Percentiles rank a stretch among this genome's conserved stretches.
phyloP scores from a whole-genome alignment of 495 filamentous ascomycete species.

The Aspergillus bertholletiae region DNA sequence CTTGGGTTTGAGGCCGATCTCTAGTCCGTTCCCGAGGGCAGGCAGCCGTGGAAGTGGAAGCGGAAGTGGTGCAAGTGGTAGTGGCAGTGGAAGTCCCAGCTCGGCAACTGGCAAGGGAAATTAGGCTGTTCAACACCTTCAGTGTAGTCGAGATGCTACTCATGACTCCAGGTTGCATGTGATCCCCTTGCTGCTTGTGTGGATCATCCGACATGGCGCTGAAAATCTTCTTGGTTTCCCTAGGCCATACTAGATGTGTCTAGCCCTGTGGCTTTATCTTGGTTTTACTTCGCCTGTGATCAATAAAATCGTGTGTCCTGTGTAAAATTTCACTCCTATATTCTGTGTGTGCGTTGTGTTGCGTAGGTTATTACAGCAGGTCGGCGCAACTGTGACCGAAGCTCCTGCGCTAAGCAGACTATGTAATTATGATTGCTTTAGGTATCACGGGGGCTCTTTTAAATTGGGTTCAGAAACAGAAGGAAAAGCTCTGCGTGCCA shows the following conservation, averaged over 20 bases:
- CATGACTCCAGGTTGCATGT: neutral
- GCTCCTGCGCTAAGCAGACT: too few relatives aligned
- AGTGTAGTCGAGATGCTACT: neutral
- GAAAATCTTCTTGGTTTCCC: neutral
- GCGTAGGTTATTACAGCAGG: neutral
- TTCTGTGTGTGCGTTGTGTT: neutral
- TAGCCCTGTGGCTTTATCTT: conserved; percentile 2
- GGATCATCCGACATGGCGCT: neutral
- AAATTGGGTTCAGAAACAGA: too few relatives aligned
- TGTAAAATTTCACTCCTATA: neutral
- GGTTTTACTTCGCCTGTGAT: conserved; percentile 6
- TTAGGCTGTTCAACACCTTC: neutral
- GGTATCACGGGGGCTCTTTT: too few relatives aligned
- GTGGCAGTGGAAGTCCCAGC: conserved; percentile 44
- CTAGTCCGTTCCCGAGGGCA: conserved; percentile 41
- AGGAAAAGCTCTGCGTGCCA: too few relatives aligned
- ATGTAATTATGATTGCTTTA: too few relatives aligned
- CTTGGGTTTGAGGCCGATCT: conserved; percentile 28
- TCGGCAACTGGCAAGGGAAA: conserved; percentile 33
- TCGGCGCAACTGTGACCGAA: neutral
- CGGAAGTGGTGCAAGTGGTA: conserved; percentile 41
- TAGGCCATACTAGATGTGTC: neutral
- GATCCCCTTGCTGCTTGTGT: neutral
- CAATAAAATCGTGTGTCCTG: conserved; percentile 5
- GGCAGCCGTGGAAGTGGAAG: conserved; percentile 44